These are phyloP conservation scores for Escovopsis weberi DNA, from an alignment of 2,329 filamentous ascomycete genomes.

Conservation along the genomic window DNA sequence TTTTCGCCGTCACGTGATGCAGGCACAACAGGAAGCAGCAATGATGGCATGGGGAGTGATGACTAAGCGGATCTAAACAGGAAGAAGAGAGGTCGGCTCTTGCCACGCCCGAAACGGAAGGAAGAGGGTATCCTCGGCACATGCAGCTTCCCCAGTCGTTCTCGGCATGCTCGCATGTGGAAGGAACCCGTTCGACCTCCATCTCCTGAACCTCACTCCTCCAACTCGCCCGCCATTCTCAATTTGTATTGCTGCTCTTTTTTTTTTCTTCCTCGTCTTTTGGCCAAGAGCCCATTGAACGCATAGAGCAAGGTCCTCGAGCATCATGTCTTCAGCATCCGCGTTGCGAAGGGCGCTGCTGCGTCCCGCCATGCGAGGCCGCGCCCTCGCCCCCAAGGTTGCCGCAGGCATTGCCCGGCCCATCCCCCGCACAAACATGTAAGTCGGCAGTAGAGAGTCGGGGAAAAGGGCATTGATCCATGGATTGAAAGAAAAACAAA, in stretches of 20 bases:
- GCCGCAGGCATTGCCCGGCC: conserved; percentile 12
- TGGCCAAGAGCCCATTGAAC: not conserved
- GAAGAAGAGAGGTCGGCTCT: too few relatives aligned
- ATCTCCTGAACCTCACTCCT: not conserved
- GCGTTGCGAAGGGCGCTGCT: conserved; percentile 25
- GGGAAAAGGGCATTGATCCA: not conserved
- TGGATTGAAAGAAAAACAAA: too few relatives aligned
- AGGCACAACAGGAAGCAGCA: too few relatives aligned
- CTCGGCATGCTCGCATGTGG: too few relatives aligned
- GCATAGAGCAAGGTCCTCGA: not conserved
- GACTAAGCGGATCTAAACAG: too few relatives aligned
- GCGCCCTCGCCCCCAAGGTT: conserved; percentile 18
- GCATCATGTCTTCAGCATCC: conserved; percentile 29
- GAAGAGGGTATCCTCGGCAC: too few relatives aligned
- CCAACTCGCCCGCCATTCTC: not conserved
- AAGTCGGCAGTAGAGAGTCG: conserved; percentile 4
- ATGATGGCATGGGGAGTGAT: too few relatives aligned
- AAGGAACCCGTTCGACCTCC: not conserved
- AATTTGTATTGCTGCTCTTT: not conserved
- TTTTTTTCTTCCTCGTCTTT: not conserved
- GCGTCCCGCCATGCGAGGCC: conserved; percentile 35
- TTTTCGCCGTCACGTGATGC: too few relatives aligned
- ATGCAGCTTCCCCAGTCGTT: too few relatives aligned
- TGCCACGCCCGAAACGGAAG: too few relatives aligned
- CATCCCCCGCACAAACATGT: conserved; percentile 13